Base-by-base conservation (phyloP, 768 basidiomycete genomes). In the Lactarius psammicola region DNA sequence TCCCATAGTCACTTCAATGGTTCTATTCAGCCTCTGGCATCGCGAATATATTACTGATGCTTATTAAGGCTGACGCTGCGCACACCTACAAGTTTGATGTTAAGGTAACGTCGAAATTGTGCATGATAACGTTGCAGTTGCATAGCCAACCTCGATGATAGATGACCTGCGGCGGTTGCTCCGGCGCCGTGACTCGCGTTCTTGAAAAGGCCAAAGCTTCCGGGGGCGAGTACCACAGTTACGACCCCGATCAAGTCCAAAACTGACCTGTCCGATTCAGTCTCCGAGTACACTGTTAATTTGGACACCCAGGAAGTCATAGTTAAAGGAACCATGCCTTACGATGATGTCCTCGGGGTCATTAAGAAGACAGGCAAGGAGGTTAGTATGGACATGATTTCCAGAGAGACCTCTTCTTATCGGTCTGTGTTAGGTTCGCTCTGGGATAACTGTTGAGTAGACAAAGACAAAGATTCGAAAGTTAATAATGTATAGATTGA, bases 321-420 rank as follows among this genome's bases (percentile, higher is more conserved):
- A 60, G 92, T 95, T 56, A 86, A 75, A 11, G 85, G 85, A 13
- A 75, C 78, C 2, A 78, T 85, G 11, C 71, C 81, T 20, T 91
- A 89, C 74, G 90, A 92, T 0, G 80, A 80, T 3, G 79, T 94
- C 55, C 76, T 85, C 15, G 86, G 78, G 60, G 90, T 81, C 80
- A 92, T 96, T 73, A 85, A 85, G 82, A 95, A 94, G 84, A 96
- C 94, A 11, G 94, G 94, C 69, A 95, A 95, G 78, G 84, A 91
- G 87, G 93, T 92, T 60, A 28, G 79, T 68, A 10, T 15, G 3
- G 69, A 33, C 2, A 30, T n/a, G 15, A 38, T 23, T 33, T 18
- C 31, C 9, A 30, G 46, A 2, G 11, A 55, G 55, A 26, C 4
- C n/a, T 18, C 31, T 15, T 31, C 20, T 53, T 18, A 44, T 58